Evolutionary conservation across 2,329 filamentous ascomycete species (phyloP), one percentile per base, ranked within the genome.

Genomic region (Cryphonectria parasitica): DNA sequence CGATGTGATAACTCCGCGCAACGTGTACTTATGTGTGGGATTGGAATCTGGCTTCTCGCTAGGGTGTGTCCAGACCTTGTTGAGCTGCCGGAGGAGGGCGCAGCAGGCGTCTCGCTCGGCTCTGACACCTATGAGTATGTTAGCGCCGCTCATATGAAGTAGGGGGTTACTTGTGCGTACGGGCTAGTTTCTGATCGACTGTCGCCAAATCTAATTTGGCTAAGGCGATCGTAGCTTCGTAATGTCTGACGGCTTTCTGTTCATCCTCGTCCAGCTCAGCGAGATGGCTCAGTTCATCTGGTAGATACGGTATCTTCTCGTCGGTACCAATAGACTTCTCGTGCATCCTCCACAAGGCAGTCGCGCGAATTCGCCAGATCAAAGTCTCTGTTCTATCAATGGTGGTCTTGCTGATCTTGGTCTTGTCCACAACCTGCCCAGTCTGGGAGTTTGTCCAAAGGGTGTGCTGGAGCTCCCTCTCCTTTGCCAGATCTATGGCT

Each of bases 1-100:
- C 1, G 75, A 74, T 10, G 70, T 75, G 13, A 76, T 75, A 1
- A 81, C 76, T 6, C 79, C 80, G 10, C 78, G 75, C 8, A 81
- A 73, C 0, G 72, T 73, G 69, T 79, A 80, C 28, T 71, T 75
- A 60, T 78, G 73, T 3, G 69, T 76, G 0, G 79, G 76, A 39
- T 73, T 67, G 76, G 76, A 77, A n/a, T 67, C 69, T 10, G 74
- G 71, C 7, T 69, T 70, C 5, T 69, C 67, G 64, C 67, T 73
- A 17, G 71, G 71, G 11, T 31, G 19, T 3, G 71, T 69, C 49
- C 71, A 66, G 39, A 54, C 64, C 39, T 67, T 49, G 54, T 52
- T 65, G 66, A 73, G 64, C 25, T 66, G 34, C n/a, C 43, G 63
- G 10, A 73, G 70, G 17, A 72, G 31, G n/a, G 66, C 62, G 31